These are phyloP conservation scores for Tetrahymena thermophila DNA, from an alignment of 73 alveolate genomes.

Conservation along the genomic window DNA sequence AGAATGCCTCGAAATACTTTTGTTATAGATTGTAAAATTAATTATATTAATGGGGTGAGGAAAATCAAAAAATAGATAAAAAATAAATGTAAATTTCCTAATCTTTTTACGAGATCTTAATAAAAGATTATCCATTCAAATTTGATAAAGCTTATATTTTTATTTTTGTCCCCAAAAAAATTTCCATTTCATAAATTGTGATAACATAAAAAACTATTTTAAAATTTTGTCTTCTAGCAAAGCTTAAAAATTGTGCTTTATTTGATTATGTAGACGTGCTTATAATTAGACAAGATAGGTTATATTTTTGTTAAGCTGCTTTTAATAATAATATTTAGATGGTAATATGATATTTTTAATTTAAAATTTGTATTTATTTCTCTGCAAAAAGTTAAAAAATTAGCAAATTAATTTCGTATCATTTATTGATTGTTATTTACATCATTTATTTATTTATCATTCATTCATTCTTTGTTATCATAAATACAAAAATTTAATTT, in stretches of 20 bases:
- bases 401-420: neutral
- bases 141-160: neutral
- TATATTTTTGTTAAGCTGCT: neutral
- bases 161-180: neutral
- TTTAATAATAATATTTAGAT: neutral
- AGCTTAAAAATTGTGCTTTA: too few relatives aligned
- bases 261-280: too few relatives aligned
- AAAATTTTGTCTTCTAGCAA: neutral
- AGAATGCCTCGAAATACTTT: neutral
- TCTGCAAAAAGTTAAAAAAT: too few relatives aligned
- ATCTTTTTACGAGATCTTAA: neutral
- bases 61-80: neutral
- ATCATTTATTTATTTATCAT: too few relatives aligned
- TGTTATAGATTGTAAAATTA: neutral
- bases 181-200: neutral
- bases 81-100: neutral
- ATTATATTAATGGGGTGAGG: neutral
- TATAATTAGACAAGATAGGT: neutral
- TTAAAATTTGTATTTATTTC: too few relatives aligned
- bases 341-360: neutral
- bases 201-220: neutral
- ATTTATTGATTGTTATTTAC: too few relatives aligned
- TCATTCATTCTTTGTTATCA: neutral
- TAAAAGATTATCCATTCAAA: neutral
- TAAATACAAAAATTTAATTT: too few relatives aligned